Percentiles rank a stretch among this genome's conserved stretches.
These are phyloP conservation scores for Dispira parvispora DNA, from an alignment of 192 early-diverging fungal species.

Conservation along the genomic window DNA sequence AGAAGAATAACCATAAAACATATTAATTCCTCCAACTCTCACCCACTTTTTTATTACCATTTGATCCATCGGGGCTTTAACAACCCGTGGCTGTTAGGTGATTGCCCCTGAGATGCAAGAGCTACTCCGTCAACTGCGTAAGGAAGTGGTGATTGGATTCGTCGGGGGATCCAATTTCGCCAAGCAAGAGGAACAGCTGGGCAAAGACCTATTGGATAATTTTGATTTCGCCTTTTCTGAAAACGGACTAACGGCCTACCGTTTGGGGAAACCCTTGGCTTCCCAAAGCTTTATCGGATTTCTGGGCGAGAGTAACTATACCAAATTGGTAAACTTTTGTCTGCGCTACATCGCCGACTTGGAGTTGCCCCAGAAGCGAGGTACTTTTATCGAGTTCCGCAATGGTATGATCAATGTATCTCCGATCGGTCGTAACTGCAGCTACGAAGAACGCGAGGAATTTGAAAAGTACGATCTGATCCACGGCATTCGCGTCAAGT, in stretches of 20 bases:
- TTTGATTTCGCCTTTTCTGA: slow-evolving; percentile 97
- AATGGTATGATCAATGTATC: slow-evolving; percentile 99
- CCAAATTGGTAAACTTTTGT: slow-evolving; percentile 80
- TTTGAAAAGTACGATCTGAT: slow-evolving; percentile 82
- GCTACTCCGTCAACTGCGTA: slow-evolving; percentile 60
- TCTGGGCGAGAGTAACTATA: slow-evolving; percentile 86
- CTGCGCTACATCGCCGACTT: slow-evolving; percentile 89
- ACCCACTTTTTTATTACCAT: too few species aligned
- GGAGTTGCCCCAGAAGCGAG: slow-evolving; percentile 88
- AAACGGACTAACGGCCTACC: slow-evolving; percentile 92
- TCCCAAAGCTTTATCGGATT: slow-evolving; percentile 83
- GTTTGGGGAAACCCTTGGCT: slow-evolving; percentile 45
- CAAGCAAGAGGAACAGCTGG: slow-evolving; percentile 96
- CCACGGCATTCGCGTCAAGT: slow-evolving; percentile 68
- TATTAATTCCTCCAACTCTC: too few species aligned
- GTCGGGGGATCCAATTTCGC: slow-evolving; percentile 87
- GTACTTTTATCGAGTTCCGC: slow-evolving; percentile 96
- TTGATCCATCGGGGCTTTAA: too few species aligned
- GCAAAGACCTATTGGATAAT: slow-evolving; percentile 40
- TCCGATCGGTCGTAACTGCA: slow-evolving; percentile 92
- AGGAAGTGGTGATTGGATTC: slow-evolving; percentile 86
- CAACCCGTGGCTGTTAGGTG: slow-evolving; percentile 21
- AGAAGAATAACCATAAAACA: too few species aligned
- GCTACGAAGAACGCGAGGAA: slow-evolving; percentile 71
- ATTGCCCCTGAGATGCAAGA: slow-evolving; percentile 65